These are phyloP conservation scores for Oenanthe sinensis DNA, from an alignment of 129 eudicot genomes.

Conservation along the genomic window DNA sequence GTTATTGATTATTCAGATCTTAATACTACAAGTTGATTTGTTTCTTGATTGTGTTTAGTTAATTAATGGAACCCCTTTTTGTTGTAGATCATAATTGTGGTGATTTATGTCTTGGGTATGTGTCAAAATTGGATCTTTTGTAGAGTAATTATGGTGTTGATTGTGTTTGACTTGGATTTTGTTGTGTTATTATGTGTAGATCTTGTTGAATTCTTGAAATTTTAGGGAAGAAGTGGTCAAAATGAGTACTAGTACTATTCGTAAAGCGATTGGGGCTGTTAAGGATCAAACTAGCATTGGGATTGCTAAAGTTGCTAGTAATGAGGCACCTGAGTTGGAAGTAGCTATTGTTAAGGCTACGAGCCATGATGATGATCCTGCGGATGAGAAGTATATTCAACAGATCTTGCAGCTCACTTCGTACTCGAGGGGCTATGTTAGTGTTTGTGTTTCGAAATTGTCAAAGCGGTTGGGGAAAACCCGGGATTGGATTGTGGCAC, in stretches of 20 bases:
- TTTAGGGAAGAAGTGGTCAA: not conserved
- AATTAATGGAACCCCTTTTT: not conserved
- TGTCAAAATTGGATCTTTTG: not conserved
- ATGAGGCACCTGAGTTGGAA: slow-evolving; percentile 1
- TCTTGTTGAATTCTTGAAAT: not conserved
- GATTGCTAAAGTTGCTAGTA: slow-evolving; percentile 10
- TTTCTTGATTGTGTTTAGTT: not conserved
- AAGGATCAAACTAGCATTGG: slow-evolving; percentile 7
- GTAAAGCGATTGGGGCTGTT: slow-evolving; percentile 8
- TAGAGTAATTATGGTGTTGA: not conserved
- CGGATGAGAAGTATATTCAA: slow-evolving; percentile 3
- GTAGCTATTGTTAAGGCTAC: slow-evolving; percentile 9
- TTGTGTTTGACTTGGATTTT: not conserved
- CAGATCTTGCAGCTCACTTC: slow-evolving; percentile 1
- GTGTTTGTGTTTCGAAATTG: not conserved
- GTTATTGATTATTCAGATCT: not conserved
- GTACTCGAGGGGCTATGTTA: not conserved
- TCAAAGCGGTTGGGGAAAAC: slow-evolving; percentile 3
- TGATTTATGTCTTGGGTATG: not conserved
- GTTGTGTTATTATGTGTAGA: not conserved
- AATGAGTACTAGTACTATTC: not conserved
- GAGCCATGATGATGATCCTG: not conserved
- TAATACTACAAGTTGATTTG: not conserved
- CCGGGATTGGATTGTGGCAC: slow-evolving; percentile 9
- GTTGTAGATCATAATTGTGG: not conserved